A percentile compares a stretch with the other conserved stretches of the same genome.
These are phyloP conservation scores for Crataegus laevigata DNA, from an alignment of 306 rosid species.

Conservation along the genomic window DNA sequence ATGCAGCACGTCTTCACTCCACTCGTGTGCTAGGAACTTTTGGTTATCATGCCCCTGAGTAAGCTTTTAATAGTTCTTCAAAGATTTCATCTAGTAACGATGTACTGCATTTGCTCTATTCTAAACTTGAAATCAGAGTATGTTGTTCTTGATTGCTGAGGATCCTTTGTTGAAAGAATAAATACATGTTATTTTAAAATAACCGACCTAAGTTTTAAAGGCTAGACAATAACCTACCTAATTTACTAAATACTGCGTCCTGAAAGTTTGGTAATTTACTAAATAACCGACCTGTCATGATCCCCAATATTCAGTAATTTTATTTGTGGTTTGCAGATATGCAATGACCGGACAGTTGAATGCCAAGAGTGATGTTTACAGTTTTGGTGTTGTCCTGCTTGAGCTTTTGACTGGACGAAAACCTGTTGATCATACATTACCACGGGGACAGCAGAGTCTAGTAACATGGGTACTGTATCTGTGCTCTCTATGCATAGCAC, in stretches of 20 bases:
- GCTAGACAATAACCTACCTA: neutral
- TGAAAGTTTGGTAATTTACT: neutral
- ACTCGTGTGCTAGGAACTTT: conserved; percentile 93
- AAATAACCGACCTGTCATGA: no score
- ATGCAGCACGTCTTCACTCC: conserved; percentile 93
- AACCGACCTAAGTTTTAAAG: neutral
- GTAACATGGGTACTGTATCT: conserved; percentile 75
- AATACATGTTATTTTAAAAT: conserved; percentile 4
- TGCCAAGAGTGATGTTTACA: conserved; percentile 85
- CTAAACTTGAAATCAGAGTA: neutral
- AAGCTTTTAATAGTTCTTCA: conserved; percentile 29
- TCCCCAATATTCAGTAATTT: neutral
- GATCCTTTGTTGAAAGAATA: conserved; percentile 5
- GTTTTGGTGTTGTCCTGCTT: conserved; percentile 86
- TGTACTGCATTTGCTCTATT: neutral
- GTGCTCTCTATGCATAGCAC: conserved; percentile 3
- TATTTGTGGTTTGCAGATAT: conserved; percentile 45
- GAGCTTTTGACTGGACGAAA: conserved; percentile 91
- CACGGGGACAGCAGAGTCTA: conserved; percentile 88
- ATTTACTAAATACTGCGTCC: neutral
- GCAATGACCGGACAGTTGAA: conserved; percentile 95
- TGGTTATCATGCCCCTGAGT: conserved; percentile 97
- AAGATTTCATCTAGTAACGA: neutral
- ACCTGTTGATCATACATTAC: conserved; percentile 91
- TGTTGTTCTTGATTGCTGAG: neutral